phyloP scores from a whole-genome alignment of 2,329 filamentous ascomycete genomes.

The Pseudogymnoascus verrucosus region DNA sequence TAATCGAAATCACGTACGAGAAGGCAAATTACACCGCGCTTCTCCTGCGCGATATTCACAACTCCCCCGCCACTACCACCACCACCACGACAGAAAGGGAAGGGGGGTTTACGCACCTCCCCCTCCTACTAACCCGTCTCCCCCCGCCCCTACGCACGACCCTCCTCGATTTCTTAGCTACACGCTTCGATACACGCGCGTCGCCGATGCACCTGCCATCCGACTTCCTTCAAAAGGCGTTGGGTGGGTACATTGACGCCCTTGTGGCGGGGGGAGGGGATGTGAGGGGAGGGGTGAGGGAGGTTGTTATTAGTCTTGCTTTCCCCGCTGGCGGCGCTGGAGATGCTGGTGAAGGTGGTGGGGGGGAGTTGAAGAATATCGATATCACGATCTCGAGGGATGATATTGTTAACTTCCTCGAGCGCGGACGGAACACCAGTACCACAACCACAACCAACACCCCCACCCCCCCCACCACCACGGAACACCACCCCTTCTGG shows the following conservation, averaged over 20 bases:
- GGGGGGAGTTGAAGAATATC: slow-evolving; percentile 30
- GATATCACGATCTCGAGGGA: slow-evolving; percentile 34
- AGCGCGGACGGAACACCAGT: slow-evolving; percentile 15
- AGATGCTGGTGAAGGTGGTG: not conserved
- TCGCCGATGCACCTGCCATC: slow-evolving; percentile 31
- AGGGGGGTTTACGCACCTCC: slow-evolving; percentile 33
- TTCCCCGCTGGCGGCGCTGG: not conserved
- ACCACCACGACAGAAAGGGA: not conserved
- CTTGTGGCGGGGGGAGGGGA: slow-evolving; percentile 19
- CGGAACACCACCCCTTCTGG: slow-evolving; percentile 29
- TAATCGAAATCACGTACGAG: slow-evolving; percentile 25
- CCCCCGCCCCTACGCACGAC: slow-evolving; percentile 34
- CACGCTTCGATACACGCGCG: slow-evolving; percentile 36
- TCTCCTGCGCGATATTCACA: slow-evolving; percentile 16
- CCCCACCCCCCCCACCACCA: not conserved
- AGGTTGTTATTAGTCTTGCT: slow-evolving; percentile 12
- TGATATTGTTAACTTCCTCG: slow-evolving; percentile 30
- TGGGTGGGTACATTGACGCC: slow-evolving; percentile 26
- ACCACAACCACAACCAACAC: not conserved
- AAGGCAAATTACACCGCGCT: slow-evolving; percentile 24
- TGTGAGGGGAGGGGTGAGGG: slow-evolving; percentile 14
- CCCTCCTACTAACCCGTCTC: slow-evolving; percentile 38
- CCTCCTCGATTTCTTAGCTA: slow-evolving; percentile 35
- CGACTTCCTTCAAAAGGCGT: slow-evolving; percentile 27
- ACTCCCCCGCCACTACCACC: not conserved